Base-by-base conservation (phyloP, 2,329 filamentous ascomycete genomes). In the Alternaria sp. region DNA sequence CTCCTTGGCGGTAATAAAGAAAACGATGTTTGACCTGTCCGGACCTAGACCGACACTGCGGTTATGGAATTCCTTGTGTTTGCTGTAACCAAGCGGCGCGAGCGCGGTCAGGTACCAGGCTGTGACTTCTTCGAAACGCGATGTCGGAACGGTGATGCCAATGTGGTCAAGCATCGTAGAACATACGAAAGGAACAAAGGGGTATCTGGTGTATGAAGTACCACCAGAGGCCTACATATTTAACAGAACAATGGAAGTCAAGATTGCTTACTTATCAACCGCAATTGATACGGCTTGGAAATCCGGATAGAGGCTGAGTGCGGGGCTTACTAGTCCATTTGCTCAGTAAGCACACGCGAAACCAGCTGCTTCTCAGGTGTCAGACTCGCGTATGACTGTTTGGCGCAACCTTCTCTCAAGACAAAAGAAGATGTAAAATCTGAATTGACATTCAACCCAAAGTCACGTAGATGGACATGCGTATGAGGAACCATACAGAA, bases 41-140 rank as follows among this genome's bases (percentile, higher is more conserved):
- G 65, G 30, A 6, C 71, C 69, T 32, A 73, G 36, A 16, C 65
- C 62, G 36, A 64, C 64, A 12, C 67, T 66, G 4, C 44, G 28
- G 1, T 62, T 64, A 5, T 62, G 59, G 28, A 68, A 63, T 11
- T 73, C 70, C 24, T 63, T 64, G 41, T 68, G 64, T 36, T 72
- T 70, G 39, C 56, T 51, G 62, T 71, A 73, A 18, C 69, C 67
- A 18, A 75, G 61, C 11, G 72, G 70, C 20, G 66, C 66, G 14
- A 75, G 71, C n/a, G 67, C 71, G 3, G 61, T 54, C 34, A 63
- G 52, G 51, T 75, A 75, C 59, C 62, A 75, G 16, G 55, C 54
- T 12, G 69, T 60, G 6, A 69, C 59, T 32, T 67, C 67, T 5
- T 67, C 64, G 49, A 61, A 67, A 22, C 59, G 60, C 42, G 63